A percentile compares a stretch with the other conserved stretches of the same genome.
Evolutionary conservation across 2,329 filamentous ascomycete species (phyloP).

Genomic region (Xylariaceae sp.): DNA sequence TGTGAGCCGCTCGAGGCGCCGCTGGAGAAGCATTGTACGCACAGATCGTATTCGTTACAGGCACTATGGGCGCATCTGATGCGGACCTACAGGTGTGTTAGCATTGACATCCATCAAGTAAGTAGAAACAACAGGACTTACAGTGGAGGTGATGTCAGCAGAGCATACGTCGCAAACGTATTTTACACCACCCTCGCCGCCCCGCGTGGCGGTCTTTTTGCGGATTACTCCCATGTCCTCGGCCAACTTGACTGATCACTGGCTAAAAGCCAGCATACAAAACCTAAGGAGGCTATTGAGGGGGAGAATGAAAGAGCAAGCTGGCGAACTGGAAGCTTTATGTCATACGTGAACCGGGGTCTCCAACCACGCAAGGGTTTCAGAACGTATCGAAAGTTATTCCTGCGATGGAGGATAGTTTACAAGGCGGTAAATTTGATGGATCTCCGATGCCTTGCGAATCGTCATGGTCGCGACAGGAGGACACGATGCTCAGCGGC

Average conservation of each 20-base stretch:
- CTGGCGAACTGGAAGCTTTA: not conserved
- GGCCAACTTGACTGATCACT: conserved; percentile 9
- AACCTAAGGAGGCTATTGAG: not conserved
- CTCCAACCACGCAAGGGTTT: too few relatives aligned
- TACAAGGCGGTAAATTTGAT: too few relatives aligned
- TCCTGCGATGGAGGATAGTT: too few relatives aligned
- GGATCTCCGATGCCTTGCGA: too few relatives aligned
- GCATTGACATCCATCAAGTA: conserved; percentile 1
- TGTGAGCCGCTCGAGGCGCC: conserved; percentile 78
- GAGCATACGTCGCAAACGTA: conserved; percentile 98
- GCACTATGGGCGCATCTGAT: conserved; percentile 80
- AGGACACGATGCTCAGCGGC: too few relatives aligned
- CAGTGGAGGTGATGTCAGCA: conserved; percentile 93
- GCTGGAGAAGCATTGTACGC: conserved; percentile 87
- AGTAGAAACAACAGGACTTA: conserved; percentile 44
- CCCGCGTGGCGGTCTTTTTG: conserved; percentile 84
- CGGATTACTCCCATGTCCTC: conserved; percentile 81
- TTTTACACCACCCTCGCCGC: conserved; percentile 83
- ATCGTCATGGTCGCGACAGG: too few relatives aligned
- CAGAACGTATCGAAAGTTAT: not conserved
- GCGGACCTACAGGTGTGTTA: conserved; percentile 59
- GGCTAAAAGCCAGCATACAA: too few relatives aligned
- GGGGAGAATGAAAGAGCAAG: not conserved
- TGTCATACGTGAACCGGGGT: too few relatives aligned
- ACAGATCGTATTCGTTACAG: conserved; percentile 94